Percentiles rank a stretch among this genome's conserved stretches.
These are phyloP conservation scores for Phytophthora ramorum DNA, from an alignment of 352 stramenopile species.

Conservation along the genomic window DNA sequence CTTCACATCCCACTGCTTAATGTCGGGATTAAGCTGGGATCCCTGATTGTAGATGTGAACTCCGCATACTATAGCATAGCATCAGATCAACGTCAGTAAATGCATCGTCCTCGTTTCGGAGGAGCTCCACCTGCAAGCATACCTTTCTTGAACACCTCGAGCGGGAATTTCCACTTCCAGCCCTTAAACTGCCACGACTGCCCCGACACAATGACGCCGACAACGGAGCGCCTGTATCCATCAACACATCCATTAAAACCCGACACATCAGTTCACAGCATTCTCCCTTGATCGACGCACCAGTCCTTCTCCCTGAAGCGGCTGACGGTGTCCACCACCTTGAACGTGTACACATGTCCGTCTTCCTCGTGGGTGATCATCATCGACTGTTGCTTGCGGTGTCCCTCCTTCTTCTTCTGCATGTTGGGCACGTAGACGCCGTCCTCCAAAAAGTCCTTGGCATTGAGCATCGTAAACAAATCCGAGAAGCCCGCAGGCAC, in stretches of 20 bases:
- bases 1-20: constrained; percentile 92
- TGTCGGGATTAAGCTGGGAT: constrained; percentile 77
- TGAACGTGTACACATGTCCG: constrained; percentile 86
- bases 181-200: constrained; percentile 94
- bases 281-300: constrained; percentile 37
- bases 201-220: constrained; percentile 90
- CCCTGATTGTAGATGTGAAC: constrained; percentile 89
- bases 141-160: constrained; percentile 94
- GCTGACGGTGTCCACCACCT: constrained; percentile 88
- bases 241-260: background rate
- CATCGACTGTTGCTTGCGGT: constrained; percentile 84
- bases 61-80: constrained; percentile 61
- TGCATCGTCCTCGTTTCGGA: background rate
- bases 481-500: constrained; percentile 89
- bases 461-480: constrained; percentile 91
- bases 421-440: constrained; percentile 81
- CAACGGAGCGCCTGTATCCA: constrained; percentile 76
- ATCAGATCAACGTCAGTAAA: constrained; percentile 7
- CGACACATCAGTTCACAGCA: background rate
- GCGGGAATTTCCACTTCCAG: constrained; percentile 93
- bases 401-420: constrained; percentile 88
- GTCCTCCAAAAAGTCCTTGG: constrained; percentile 88
- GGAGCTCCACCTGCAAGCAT: background rate
- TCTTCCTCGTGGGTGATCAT: constrained; percentile 86
- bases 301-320: constrained; percentile 90